Percentiles rank a stretch among this genome's conserved stretches.
phyloP scores from a whole-genome alignment of 2,329 filamentous ascomycete genomes.

The Neospermospora avenae region DNA sequence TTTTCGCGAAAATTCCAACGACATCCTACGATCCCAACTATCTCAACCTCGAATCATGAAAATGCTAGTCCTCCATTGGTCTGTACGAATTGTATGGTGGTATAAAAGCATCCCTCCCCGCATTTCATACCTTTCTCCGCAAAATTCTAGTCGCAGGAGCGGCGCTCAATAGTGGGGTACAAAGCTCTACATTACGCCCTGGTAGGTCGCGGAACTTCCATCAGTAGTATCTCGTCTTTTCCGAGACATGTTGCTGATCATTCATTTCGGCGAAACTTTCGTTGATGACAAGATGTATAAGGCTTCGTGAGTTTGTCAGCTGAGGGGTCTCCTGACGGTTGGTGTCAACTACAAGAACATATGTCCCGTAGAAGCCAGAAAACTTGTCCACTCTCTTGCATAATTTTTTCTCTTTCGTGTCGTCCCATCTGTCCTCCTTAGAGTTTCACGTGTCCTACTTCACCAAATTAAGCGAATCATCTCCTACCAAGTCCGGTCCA shows the following conservation, averaged over 20 bases:
- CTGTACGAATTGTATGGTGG: not conserved
- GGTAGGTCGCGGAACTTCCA: not conserved
- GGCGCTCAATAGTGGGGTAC: not conserved
- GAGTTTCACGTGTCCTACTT: no score
- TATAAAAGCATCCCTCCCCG: not conserved
- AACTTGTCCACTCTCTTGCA: not conserved
- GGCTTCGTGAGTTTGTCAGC: slow-evolving; percentile 14
- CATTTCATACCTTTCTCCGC: not conserved
- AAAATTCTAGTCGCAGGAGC: not conserved
- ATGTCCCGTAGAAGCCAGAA: not conserved
- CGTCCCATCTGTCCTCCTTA: no score
- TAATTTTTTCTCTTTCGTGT: not conserved
- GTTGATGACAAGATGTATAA: not conserved
- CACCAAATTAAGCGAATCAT: no score
- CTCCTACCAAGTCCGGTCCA: no score
- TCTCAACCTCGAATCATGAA: not conserved
- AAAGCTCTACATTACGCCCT: not conserved
- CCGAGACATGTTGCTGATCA: not conserved
- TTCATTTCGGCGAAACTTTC: not conserved
- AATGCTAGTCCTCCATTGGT: no score
- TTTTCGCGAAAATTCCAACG: slow-evolving; percentile 20
- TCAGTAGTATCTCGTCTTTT: not conserved
- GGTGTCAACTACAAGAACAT: not conserved
- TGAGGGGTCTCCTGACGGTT: not conserved
- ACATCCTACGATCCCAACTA: not conserved